Conservation (phyloP, 139 green algal species). For the Pseudopediastrum boryanum region DNA sequence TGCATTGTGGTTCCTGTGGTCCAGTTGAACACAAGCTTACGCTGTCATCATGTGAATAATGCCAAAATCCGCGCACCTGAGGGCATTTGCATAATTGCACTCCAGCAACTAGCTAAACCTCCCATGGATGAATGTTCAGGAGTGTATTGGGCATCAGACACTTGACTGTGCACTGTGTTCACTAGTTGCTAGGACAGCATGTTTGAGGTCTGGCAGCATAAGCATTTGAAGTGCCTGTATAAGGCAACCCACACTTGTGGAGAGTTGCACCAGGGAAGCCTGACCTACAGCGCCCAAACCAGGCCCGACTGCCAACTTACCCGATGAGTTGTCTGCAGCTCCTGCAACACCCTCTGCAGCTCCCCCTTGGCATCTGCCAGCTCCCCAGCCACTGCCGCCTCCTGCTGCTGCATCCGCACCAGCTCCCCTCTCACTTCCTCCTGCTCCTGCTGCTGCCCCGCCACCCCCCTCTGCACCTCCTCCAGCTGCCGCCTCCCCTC, state of each 20-base stretch:
- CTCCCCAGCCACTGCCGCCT: slow-evolving; percentile 31
- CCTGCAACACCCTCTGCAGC: slow-evolving; percentile 17
- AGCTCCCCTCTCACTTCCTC: slow-evolving; percentile 20
- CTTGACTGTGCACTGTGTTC: not conserved
- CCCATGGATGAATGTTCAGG: no score
- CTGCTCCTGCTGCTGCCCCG: slow-evolving; percentile 32
- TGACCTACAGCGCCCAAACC: not conserved
- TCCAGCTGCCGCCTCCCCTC: slow-evolving; percentile 27
- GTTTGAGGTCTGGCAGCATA: no score
- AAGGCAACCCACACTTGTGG: not conserved
- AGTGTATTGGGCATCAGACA: no score
- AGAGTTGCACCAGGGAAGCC: not conserved
- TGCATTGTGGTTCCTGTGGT: no score
- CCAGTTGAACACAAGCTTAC: no score
- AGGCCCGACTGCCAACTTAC: not conserved
- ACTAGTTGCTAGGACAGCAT: not conserved
- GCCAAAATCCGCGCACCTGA: no score
- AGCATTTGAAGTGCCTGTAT: not conserved
- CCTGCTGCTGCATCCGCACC: slow-evolving; percentile 19
- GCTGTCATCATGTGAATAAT: no score
- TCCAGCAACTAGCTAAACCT: no score
- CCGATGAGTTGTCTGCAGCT: slow-evolving; percentile 30
- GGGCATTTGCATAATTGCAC: no score
- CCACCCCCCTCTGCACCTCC: slow-evolving; percentile 12
- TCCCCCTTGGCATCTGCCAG: slow-evolving; percentile 26